Percentiles rank a stretch among this genome's conserved stretches.
Conservation (phyloP, 1,284 basidiomycete genomes). For the Leccinum pachyderme region DNA sequence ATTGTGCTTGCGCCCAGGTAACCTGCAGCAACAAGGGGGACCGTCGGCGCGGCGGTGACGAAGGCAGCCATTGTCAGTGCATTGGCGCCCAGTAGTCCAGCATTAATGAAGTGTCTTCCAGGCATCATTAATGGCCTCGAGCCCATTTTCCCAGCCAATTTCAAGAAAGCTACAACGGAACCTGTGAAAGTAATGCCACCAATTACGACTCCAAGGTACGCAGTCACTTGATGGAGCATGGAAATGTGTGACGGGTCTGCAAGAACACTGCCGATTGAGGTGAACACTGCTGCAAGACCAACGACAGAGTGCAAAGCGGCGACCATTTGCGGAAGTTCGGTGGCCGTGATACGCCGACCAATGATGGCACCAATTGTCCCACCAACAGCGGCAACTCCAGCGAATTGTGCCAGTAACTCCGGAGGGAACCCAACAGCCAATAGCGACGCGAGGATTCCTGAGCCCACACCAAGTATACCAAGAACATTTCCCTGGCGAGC, state of each 20-base stretch:
- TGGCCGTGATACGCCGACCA: constrained; percentile 79
- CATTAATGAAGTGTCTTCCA: constrained; percentile 74
- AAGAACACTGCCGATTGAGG: constrained; percentile 77
- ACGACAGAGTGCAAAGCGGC: constrained; percentile 77
- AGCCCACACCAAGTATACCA: constrained; percentile 78
- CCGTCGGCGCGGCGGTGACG: constrained; percentile 63
- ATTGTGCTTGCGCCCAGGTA: constrained; percentile 71
- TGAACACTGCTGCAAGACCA: constrained; percentile 82
- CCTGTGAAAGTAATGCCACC: constrained; percentile 79
- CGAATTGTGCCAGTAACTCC: constrained; percentile 74
- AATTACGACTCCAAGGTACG: constrained; percentile 83
- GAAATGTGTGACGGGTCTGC: constrained; percentile 63
- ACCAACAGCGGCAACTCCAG: constrained; percentile 69
- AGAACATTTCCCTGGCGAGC: constrained; percentile 82
- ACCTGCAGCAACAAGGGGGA: constrained; percentile 70
- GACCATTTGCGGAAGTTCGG: constrained; percentile 81
- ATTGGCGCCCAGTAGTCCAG: constrained; percentile 66
- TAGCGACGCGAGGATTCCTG: constrained; percentile 76
- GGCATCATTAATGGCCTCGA: constrained; percentile 71
- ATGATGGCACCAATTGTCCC: constrained; percentile 66
- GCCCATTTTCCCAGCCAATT: constrained; percentile 76
- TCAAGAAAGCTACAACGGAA: constrained; percentile 85
- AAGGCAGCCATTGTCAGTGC: constrained; percentile 72
- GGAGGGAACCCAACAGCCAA: constrained; percentile 78
- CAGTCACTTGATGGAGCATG: constrained; percentile 74